phyloP scores from a whole-genome alignment of 352 stramenopile species.

The Halophytophthora batemanensis region DNA sequence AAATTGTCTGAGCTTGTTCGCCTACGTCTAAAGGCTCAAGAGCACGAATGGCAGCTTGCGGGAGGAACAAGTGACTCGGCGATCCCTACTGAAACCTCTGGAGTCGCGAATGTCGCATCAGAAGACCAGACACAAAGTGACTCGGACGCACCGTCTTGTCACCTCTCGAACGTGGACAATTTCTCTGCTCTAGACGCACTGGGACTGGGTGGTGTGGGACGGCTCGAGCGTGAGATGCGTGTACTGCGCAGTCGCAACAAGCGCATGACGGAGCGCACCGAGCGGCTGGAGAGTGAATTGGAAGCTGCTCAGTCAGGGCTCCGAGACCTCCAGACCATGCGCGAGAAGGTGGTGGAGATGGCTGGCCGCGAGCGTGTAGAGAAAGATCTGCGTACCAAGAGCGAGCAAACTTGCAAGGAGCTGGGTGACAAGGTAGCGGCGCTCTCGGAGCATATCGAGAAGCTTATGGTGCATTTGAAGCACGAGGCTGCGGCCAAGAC shows the following conservation, averaged over 20 bases:
- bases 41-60: constrained; percentile 58
- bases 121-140: constrained; percentile 10
- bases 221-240: constrained; percentile 68
- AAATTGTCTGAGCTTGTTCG: constrained; percentile 68
- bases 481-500: constrained; percentile 94
- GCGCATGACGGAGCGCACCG: constrained; percentile 42
- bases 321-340: constrained; percentile 64
- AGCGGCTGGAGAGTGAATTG: constrained; percentile 55
- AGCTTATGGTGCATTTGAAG: constrained; percentile 96
- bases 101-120: constrained; percentile 3
- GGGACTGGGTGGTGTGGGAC: constrained; percentile 49
- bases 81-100: constrained; percentile 2
- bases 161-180: constrained; percentile 54
- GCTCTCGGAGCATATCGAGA: constrained; percentile 95
- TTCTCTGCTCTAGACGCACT: constrained; percentile 60
- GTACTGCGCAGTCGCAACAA: constrained; percentile 75
- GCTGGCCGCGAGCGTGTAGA: constrained; percentile 76
- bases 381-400: constrained; percentile 81
- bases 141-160: constrained; percentile 15
- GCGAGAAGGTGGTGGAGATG: constrained; percentile 77
- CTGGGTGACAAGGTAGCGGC: constrained; percentile 85
- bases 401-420: constrained; percentile 59
- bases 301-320: constrained; percentile 38
- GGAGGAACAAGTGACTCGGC: constrained; percentile 8
- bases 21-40: constrained; percentile 56